Percentiles rank a stretch among this genome's conserved stretches.
phyloP scores from a whole-genome alignment of 2,329 filamentous ascomycete species.

The Sarocladium oryzae region DNA sequence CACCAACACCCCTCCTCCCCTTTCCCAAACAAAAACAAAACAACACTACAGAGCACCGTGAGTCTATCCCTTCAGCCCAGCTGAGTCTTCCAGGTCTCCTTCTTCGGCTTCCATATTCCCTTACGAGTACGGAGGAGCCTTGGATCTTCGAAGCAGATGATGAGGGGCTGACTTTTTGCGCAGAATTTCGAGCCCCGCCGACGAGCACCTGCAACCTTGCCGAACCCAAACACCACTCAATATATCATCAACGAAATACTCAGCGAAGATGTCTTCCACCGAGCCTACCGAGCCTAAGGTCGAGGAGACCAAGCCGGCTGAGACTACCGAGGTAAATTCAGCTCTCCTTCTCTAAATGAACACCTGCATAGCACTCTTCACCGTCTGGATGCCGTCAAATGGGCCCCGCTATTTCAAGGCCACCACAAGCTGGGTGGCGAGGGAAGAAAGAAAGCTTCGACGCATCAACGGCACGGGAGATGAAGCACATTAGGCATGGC shows the following conservation, averaged over 20 bases:
- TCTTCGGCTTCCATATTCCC: background rate
- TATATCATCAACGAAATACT: constrained; percentile 11
- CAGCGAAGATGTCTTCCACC: constrained; percentile 39
- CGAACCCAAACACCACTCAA: background rate
- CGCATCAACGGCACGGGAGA: background rate
- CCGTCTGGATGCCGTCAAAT: background rate
- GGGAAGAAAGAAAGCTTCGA: background rate
- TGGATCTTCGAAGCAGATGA: background rate
- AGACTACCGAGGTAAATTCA: constrained; percentile 18
- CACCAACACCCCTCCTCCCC: constrained; percentile 4
- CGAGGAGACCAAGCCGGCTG: constrained; percentile 36
- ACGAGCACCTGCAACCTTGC: background rate
- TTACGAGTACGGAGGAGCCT: background rate
- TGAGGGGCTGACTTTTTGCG: background rate
- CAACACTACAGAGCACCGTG: constrained; percentile 4
- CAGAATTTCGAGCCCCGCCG: constrained; percentile 8
- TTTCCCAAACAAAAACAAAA: constrained; percentile 8
- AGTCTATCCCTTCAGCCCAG: background rate
- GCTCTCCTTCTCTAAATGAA: background rate
- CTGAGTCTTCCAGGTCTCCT: background rate
- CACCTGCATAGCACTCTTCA: background rate
- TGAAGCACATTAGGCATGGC: no score
- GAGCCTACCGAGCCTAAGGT: constrained; percentile 50
- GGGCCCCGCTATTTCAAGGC: background rate
- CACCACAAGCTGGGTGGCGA: background rate